phyloP scores from a whole-genome alignment of 2,329 filamentous ascomycete genomes.

The Akanthomyces dipterigenus region DNA sequence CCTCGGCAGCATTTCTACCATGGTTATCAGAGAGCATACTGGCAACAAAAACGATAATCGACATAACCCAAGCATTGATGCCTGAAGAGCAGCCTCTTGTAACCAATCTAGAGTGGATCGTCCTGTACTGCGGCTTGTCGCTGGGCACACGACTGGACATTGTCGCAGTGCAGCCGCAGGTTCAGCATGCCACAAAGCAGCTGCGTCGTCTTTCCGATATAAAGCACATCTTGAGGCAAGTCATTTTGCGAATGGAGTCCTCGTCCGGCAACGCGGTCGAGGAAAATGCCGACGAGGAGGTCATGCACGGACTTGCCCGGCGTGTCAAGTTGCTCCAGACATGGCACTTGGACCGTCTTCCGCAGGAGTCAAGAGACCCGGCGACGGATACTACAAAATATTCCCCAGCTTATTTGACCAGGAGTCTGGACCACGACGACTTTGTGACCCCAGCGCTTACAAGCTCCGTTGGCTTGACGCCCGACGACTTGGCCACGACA shows the following conservation, averaged over 20 bases:
- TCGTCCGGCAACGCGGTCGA: constrained; percentile 10
- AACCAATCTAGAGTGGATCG: constrained; percentile 26
- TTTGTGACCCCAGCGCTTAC: no score
- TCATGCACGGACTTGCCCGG: constrained; percentile 20
- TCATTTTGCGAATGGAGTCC: constrained; percentile 22
- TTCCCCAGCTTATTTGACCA: no score
- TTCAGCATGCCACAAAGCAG: constrained; percentile 20
- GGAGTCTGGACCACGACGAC: no score
- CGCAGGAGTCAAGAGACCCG: not conserved
- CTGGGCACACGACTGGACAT: constrained; percentile 25
- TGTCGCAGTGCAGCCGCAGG: constrained; percentile 20
- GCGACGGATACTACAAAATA: no score
- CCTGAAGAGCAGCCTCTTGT: constrained; percentile 22
- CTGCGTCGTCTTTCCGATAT: constrained; percentile 25
- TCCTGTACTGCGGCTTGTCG: constrained; percentile 25
- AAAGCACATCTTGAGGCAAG: constrained; percentile 22
- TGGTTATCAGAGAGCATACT: constrained; percentile 26
- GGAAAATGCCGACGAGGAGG: constrained; percentile 16
- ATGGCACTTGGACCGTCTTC: not conserved
- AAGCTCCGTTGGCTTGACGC: no score
- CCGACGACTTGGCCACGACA: no score
- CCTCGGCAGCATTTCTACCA: constrained; percentile 16
- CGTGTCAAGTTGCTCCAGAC: constrained; percentile 4
- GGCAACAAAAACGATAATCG: constrained; percentile 24
- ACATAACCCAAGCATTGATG: constrained; percentile 21